Evolutionary conservation across 2,329 filamentous ascomycete genomes (phyloP).

Genomic region (Phaeoacremonium minimum): DNA sequence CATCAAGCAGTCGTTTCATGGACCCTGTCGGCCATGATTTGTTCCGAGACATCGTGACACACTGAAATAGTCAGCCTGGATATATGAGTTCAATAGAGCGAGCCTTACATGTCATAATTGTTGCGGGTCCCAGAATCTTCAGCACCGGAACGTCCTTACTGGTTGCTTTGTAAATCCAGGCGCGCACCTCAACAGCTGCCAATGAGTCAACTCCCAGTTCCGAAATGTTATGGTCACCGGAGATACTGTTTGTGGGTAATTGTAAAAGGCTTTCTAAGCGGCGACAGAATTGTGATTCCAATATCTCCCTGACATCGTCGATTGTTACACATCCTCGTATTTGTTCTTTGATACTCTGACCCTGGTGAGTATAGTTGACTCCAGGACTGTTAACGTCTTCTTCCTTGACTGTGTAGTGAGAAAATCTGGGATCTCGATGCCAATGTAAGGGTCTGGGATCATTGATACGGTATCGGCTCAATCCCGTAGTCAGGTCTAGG

Average conservation of each 20-base stretch:
- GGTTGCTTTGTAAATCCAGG: constrained; percentile 39
- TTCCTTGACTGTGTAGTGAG: constrained; percentile 24
- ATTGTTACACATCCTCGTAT: constrained; percentile 15
- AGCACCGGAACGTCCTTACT: constrained; percentile 39
- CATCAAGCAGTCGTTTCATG: too few relatives aligned
- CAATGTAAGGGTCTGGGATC: constrained; percentile 28
- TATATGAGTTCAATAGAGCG: not conserved
- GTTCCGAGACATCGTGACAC: constrained; percentile 4
- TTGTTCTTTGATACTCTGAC: constrained; percentile 20
- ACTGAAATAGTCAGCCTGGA: not conserved
- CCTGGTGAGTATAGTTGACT: not conserved
- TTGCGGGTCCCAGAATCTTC: constrained; percentile 32
- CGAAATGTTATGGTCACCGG: constrained; percentile 22
- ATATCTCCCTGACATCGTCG: constrained; percentile 16
- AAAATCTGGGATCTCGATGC: constrained; percentile 38
- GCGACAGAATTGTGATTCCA: constrained; percentile 20
- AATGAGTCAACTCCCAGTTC: constrained; percentile 37
- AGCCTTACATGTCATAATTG: constrained; percentile 16
- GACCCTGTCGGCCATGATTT: constrained; percentile 2
- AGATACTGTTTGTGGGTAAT: constrained; percentile 19
- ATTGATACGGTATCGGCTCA: constrained; percentile 29
- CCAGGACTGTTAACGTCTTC: constrained; percentile 8
- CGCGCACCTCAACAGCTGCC: constrained; percentile 33
- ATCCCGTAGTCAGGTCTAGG: constrained; percentile 32
- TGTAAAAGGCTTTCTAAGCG: constrained; percentile 25